These are phyloP conservation scores for Geotrichum histeridarum DNA, from an alignment of 1,139 yeast genomes.

Conservation along the genomic window DNA sequence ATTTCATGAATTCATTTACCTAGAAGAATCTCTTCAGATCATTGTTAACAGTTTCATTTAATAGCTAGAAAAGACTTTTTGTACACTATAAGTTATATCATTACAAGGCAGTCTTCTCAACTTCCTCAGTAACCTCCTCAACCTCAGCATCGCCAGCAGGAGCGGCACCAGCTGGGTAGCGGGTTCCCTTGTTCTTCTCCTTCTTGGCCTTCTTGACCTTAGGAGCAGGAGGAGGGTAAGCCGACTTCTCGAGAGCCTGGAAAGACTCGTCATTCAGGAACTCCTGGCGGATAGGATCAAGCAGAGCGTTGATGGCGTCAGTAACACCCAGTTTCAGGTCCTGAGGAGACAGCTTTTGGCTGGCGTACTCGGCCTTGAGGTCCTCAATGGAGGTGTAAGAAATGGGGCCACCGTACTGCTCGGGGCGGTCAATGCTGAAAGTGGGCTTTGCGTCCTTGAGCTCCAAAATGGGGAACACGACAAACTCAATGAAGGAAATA, in stretches of 20 bases:
- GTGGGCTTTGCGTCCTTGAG: constrained; percentile 51
- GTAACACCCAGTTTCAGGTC: constrained; percentile 92
- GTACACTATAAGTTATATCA: background rate
- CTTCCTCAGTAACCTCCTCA: constrained; percentile 31
- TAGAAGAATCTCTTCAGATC: background rate
- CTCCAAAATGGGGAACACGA: constrained; percentile 80
- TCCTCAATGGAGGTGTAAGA: constrained; percentile 64
- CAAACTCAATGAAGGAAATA: constrained; percentile 76
- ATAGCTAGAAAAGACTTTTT: background rate
- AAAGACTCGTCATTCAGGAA: constrained; percentile 60
- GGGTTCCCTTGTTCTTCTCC: constrained; percentile 75
- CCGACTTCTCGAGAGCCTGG: constrained; percentile 66
- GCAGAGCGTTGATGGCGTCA: constrained; percentile 69
- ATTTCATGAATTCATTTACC: too few relatives aligned
- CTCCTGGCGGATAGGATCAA: constrained; percentile 79
- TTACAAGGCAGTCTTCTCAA: constrained; percentile 17
- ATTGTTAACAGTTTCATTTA: background rate
- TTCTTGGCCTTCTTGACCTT: constrained; percentile 63
- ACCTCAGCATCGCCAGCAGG: constrained; percentile 26
- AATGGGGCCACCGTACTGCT: constrained; percentile 92
- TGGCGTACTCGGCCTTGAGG: constrained; percentile 65
- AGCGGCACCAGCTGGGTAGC: constrained; percentile 63
- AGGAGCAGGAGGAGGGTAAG: constrained; percentile 75
- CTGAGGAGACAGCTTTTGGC: constrained; percentile 77
- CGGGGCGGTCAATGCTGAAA: constrained; percentile 84